Percentiles rank a stretch among this genome's conserved stretches.
Evolutionary conservation across 1,139 yeast species (phyloP).

Genomic region (Scheffersomyces stambukii): DNA sequence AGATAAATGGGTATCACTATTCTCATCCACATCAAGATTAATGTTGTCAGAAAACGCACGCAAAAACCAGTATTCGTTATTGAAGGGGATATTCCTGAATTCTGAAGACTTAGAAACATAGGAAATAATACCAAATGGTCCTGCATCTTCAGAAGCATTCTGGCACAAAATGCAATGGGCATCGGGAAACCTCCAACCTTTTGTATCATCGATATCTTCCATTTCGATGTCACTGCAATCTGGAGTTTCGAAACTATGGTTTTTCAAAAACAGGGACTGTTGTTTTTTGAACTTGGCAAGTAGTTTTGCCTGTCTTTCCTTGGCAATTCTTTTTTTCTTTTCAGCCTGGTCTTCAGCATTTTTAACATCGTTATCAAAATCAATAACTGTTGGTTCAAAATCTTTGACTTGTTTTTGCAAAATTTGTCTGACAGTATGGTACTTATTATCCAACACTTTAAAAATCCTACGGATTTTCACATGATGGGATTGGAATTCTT

Average conservation of each 20-base stretch:
- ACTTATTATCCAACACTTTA: conserved; percentile 26
- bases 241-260: conserved; percentile 29
- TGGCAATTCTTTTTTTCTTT: conserved; percentile 64
- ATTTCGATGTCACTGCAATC: conserved; percentile 35
- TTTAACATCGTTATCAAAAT: conserved; percentile 11
- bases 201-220: conserved; percentile 25
- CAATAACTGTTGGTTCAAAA: conserved; percentile 15
- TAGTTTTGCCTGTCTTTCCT: conserved; percentile 66
- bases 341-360: conserved; percentile 44
- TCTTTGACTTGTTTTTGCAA: conserved; percentile 18
- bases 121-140: conserved; percentile 72
- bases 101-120: conserved; percentile 58
- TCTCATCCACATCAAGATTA: conserved; percentile 44
- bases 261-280: conserved; percentile 65
- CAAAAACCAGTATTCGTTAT: conserved; percentile 60
- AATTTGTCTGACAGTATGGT: conserved; percentile 18
- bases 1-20: conserved; percentile 13
- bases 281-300: conserved; percentile 77
- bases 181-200: conserved; percentile 70
- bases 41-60: conserved; percentile 56
- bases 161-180: conserved; percentile 87
- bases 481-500: conserved; percentile 38
- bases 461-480: conserved; percentile 55
- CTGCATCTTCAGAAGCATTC: conserved; percentile 66
- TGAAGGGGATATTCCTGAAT: conserved; percentile 61